Base-by-base conservation (phyloP, 345 rosid species). In the Brassica carinata region DNA sequence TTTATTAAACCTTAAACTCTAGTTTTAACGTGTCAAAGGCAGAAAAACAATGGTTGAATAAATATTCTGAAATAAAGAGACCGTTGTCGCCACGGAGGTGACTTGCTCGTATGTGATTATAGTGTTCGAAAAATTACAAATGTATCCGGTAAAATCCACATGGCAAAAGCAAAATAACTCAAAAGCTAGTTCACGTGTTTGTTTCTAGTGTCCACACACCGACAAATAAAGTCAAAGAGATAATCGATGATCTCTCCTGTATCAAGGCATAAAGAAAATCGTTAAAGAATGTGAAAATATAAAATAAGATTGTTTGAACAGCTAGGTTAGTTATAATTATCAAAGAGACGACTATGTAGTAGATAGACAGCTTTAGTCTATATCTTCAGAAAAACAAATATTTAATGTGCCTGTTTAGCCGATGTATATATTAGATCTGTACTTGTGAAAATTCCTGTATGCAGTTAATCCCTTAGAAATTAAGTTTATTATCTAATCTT, bases 51-150 rank as follows among this genome's bases (percentile, higher is more conserved):
- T 7, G 26, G 62, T 9, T 8, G 77, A 86, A 74, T 68, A 69
- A 75, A 57, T 75, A 62, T 76, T 71, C 14, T 75, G 15, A 40
- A n/a, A 55, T 53, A n/a, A 64, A 31, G 63, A 74, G 79, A 76
- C 84, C 89, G 89, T 83, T 83, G 85, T 85, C 81, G 83, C 77
- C 85, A 87, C 87, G 87, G 81, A 79, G 83, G 71, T 67, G 85
- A 83, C 89, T 67, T 55, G 62, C 62, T 17, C 62, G 62, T 17
- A 9, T 51, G 63, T 29, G 43, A 3, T 38, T 38, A 29, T 29
- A 62, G 36, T 63, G 40, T 14, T 62, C 3, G 29, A 2, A 7
- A 38, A 62, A 62, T 67, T 65, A 74, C 69, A 34, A 27, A 5
- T 66, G 26, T 55, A 62, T 76, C 43, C 73, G 30, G 26, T 75